Conservation (phyloP, 2,329 filamentous ascomycete species). For the Neoarthrinium moseri region DNA sequence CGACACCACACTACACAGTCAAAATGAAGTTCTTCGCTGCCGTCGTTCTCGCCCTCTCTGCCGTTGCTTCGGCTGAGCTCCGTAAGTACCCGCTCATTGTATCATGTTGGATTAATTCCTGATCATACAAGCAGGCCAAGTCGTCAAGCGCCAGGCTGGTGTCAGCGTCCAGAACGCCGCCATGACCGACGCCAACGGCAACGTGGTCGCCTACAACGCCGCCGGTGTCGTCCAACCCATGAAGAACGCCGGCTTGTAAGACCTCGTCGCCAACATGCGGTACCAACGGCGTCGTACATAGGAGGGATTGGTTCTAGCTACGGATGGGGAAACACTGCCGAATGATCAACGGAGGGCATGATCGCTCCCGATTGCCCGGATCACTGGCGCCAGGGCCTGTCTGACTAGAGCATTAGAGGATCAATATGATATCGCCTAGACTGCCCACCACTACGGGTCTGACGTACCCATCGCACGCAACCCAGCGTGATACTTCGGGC, state of each 20-base stretch:
- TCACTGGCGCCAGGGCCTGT: too few species aligned
- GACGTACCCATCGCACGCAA: too few species aligned
- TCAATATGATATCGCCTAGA: too few species aligned
- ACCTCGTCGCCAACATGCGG: not conserved
- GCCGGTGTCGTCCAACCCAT: constrained; percentile 40
- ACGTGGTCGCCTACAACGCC: constrained; percentile 44
- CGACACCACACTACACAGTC: too few species aligned
- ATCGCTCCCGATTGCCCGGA: too few species aligned
- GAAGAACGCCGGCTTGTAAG: constrained; percentile 34
- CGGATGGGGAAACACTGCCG: too few species aligned
- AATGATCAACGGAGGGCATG: too few species aligned
- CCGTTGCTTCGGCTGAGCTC: constrained; percentile 42
- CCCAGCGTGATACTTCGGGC: not conserved
- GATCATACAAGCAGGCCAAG: constrained; percentile 25
- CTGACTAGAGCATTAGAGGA: too few species aligned
- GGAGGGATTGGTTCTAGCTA: too few species aligned
- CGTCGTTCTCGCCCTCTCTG: constrained; percentile 45
- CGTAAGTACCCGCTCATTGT: constrained; percentile 18
- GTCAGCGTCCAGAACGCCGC: constrained; percentile 30
- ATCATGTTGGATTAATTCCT: constrained; percentile 1
- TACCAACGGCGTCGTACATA: too few species aligned
- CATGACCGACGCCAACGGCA: constrained; percentile 46
- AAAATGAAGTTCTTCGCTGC: constrained; percentile 54
- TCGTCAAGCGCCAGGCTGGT: constrained; percentile 30
- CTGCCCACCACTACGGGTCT: not conserved